These are phyloP conservation scores for Jamesozyma rosinii DNA, from an alignment of 805 yeast species.

Conservation along the genomic window DNA sequence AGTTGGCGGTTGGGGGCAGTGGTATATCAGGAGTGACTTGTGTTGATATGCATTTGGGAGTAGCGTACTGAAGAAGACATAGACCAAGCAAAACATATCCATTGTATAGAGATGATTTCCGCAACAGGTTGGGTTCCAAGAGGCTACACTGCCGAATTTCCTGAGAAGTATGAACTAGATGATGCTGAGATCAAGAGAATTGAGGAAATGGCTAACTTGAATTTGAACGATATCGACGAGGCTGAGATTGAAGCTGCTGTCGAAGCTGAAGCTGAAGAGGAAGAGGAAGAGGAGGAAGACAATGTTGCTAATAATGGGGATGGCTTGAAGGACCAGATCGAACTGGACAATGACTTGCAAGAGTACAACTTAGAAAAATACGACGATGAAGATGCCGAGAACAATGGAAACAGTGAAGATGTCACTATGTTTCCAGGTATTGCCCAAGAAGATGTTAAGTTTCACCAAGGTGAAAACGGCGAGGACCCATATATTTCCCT, in stretches of 20 bases:
- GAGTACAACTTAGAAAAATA: conserved; percentile 38
- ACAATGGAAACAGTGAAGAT: conserved; percentile 47
- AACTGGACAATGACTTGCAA: conserved; percentile 73
- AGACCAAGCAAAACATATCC: not conserved
- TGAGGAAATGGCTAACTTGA: conserved; percentile 71
- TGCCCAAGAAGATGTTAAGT: conserved; percentile 47
- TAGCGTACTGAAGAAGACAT: not conserved
- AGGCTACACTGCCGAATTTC: conserved; percentile 89
- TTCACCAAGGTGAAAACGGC: conserved; percentile 40
- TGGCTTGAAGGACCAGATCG: conserved; percentile 43
- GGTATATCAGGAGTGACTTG: not conserved
- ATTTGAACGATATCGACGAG: conserved; percentile 65
- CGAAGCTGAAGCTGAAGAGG: conserved; percentile 29
- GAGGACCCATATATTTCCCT: conserved; percentile 37
- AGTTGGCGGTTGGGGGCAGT: not conserved
- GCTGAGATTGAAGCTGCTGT: conserved; percentile 42
- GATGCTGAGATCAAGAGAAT: conserved; percentile 92
- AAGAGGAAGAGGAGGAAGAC: conserved; percentile 13
- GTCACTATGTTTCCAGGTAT: conserved; percentile 67
- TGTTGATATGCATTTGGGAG: not conserved
- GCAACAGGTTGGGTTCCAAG: conserved; percentile 94
- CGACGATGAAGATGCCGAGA: conserved; percentile 22
- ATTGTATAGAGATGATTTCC: conserved; percentile 57
- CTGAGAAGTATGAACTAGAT: conserved; percentile 76
- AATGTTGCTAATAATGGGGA: conserved; percentile 8